Percentiles rank a stretch among this genome's conserved stretches.
Conservation (phyloP, 805 yeast genomes). For the Saccharomycopsis lassenensis region DNA sequence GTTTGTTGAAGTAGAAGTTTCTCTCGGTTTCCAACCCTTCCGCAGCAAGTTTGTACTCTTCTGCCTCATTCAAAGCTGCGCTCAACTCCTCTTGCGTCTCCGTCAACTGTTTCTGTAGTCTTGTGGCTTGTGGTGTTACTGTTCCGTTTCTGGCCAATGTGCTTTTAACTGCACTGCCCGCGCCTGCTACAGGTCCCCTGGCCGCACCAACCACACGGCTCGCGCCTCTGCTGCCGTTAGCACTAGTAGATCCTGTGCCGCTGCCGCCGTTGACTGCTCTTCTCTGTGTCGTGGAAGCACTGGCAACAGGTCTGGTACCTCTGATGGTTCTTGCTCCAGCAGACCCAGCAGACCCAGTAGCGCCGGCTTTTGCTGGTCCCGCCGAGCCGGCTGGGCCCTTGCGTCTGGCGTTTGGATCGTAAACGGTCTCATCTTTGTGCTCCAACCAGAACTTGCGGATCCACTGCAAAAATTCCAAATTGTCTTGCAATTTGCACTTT, state of each 20-base stretch:
- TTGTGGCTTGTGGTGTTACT: conserved; percentile 4
- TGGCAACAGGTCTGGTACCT: background rate
- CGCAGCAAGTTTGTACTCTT: conserved; percentile 46
- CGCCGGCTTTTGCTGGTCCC: background rate
- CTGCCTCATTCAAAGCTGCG: conserved; percentile 37
- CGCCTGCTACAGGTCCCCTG: too few species aligned
- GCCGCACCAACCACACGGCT: too few species aligned
- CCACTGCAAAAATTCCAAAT: conserved; percentile 92
- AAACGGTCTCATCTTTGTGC: conserved; percentile 52
- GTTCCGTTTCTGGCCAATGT: background rate
- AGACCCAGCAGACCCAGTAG: background rate
- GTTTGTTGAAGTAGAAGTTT: conserved; percentile 79
- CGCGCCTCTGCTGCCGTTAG: background rate
- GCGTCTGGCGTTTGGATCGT: conserved; percentile 59
- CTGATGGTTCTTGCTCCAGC: background rate
- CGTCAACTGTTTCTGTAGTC: conserved; percentile 30
- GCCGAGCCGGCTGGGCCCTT: conserved; percentile 25
- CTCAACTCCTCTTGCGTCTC: conserved; percentile 33
- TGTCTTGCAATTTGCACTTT: conserved; percentile 88
- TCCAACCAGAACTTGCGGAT: conserved; percentile 74
- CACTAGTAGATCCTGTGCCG: background rate
- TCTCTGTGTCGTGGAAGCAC: too few species aligned
- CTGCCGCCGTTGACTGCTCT: too few species aligned
- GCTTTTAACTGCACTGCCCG: too few species aligned
- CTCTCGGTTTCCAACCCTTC: conserved; percentile 72